phyloP scores from a whole-genome alignment of 805 yeast genomes.

The Blastobotrys americana region DNA sequence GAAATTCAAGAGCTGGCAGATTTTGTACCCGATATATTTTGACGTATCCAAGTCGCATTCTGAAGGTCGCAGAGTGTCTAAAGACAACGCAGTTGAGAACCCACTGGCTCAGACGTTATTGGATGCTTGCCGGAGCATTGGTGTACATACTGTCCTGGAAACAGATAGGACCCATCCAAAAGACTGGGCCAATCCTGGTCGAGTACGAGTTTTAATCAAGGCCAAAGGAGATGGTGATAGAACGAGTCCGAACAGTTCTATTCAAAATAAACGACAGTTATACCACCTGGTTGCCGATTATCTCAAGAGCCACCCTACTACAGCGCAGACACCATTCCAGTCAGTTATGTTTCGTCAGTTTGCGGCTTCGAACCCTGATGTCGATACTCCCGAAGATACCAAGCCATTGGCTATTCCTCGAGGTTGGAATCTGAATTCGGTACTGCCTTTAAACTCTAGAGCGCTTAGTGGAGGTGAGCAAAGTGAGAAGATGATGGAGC shows the following conservation, averaged over 20 bases:
- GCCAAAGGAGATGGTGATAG: conserved; percentile 39
- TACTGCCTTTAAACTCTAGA: conserved; percentile 82
- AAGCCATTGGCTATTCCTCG: conserved; percentile 65
- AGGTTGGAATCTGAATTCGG: conserved; percentile 77
- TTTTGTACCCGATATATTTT: conserved; percentile 88
- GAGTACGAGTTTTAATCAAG: conserved; percentile 70
- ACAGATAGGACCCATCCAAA: conserved; percentile 89
- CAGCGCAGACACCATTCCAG: conserved; percentile 52
- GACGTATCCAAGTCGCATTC: conserved; percentile 66
- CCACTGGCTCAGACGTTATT: conserved; percentile 80
- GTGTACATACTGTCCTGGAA: conserved; percentile 32
- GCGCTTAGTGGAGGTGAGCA: conserved; percentile 78
- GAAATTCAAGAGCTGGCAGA: conserved; percentile 55
- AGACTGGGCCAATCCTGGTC: conserved; percentile 96
- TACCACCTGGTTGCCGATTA: conserved; percentile 54
- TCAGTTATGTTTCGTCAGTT: conserved; percentile 27
- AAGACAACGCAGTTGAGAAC: conserved; percentile 64
- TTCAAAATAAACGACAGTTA: conserved; percentile 57
- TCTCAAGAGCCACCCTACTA: conserved; percentile 62
- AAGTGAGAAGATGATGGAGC: conserved; percentile 40
- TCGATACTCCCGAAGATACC: conserved; percentile 35
- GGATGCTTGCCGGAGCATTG: conserved; percentile 51
- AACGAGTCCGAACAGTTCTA: conserved; percentile 11
- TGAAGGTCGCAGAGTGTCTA: conserved; percentile 77
- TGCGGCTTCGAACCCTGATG: conserved; percentile 17